A percentile compares a stretch with the other conserved stretches of the same genome.
phyloP scores from a whole-genome alignment of 495 filamentous ascomycete species.

The Hypoxylon fuscum region DNA sequence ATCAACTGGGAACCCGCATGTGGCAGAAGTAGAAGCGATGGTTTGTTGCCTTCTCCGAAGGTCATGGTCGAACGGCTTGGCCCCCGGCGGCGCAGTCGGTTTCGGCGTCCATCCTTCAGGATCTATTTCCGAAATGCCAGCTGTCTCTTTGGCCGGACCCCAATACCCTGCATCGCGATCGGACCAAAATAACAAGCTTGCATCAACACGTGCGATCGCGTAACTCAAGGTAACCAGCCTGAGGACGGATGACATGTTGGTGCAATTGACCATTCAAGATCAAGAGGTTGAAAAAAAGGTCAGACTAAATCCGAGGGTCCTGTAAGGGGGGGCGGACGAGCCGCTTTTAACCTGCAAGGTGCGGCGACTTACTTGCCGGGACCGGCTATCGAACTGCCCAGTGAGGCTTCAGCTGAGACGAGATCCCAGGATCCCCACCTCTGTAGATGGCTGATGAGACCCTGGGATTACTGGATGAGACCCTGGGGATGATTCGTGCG shows the following conservation, averaged over 20 bases:
- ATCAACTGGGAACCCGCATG: constrained; percentile 40
- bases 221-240: constrained; percentile 46
- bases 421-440: constrained; percentile 33
- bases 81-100: constrained; percentile 44
- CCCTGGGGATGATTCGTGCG: constrained; percentile 31
- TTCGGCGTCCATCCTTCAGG: constrained; percentile 44
- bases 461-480: constrained; percentile 41
- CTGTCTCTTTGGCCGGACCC: constrained; percentile 38
- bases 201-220: constrained; percentile 41
- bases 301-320: constrained; percentile 19
- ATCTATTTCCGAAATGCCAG: constrained; percentile 25
- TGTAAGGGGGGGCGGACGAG: constrained; percentile 27
- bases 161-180: constrained; percentile 37
- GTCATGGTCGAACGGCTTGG: constrained; percentile 31
- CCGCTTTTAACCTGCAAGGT: constrained; percentile 38
- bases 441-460: constrained; percentile 40
- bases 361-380: constrained; percentile 37
- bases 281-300: constrained; percentile 5
- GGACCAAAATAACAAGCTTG: constrained; percentile 27
- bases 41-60: constrained; percentile 38
- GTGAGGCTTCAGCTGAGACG: constrained; percentile 43
- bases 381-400: constrained; percentile 39
- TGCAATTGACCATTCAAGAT: constrained; percentile 38
- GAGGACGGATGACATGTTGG: constrained; percentile 44
- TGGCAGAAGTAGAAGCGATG: constrained; percentile 5